Conservation (phyloP, 441 rosid species). For the Pelargonium australe region DNA sequence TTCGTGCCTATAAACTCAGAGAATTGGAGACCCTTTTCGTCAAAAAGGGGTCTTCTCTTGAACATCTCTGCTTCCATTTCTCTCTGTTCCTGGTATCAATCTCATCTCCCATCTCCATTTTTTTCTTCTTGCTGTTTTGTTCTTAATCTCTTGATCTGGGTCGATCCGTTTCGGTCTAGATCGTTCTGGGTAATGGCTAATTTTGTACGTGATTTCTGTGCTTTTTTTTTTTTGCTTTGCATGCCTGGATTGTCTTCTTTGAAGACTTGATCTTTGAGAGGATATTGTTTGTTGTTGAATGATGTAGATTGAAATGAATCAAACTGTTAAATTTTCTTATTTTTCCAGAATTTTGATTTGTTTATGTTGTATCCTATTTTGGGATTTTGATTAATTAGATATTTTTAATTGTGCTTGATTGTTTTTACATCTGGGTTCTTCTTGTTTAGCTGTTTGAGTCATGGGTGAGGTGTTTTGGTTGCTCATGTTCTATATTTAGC, state of each 20-base stretch:
- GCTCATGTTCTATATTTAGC: background rate
- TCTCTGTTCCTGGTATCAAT: background rate
- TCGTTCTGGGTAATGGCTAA: background rate
- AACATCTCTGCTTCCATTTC: conserved; percentile 9
- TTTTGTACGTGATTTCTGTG: background rate
- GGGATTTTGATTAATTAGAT: background rate
- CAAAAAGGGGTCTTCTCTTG: conserved; percentile 7
- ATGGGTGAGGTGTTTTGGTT: background rate
- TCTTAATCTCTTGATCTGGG: background rate
- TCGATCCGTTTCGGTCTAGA: background rate
- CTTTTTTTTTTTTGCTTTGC: background rate
- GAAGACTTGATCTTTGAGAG: background rate
- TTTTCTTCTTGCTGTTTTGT: background rate
- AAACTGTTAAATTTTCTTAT: background rate
- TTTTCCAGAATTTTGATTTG: too few species aligned
- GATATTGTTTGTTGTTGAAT: background rate
- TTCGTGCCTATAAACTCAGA: background rate
- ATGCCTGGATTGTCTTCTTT: background rate
- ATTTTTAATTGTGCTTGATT: background rate
- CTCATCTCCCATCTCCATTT: background rate
- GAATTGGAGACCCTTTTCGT: conserved; percentile 9
- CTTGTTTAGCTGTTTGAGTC: background rate
- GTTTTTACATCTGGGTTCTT: background rate
- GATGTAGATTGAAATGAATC: background rate
- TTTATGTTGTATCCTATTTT: background rate